A percentile compares a stretch with the other conserved stretches of the same genome.
Conservation (phyloP, 495 filamentous ascomycete genomes). For the Neurospora sp. region DNA sequence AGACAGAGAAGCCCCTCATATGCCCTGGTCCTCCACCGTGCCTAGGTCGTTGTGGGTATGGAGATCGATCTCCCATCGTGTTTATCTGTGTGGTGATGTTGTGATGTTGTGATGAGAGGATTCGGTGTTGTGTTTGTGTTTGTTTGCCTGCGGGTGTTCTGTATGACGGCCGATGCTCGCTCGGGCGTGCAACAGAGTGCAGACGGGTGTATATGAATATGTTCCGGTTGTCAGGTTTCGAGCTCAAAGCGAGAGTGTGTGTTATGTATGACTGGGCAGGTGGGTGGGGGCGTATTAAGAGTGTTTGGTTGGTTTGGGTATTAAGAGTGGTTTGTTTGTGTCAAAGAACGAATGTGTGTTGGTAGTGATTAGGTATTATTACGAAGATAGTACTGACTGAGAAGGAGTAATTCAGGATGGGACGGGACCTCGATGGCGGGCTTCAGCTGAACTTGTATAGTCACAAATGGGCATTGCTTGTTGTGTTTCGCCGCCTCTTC, state of each 20-base stretch:
- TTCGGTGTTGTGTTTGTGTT: not conserved
- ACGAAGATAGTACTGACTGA: not conserved
- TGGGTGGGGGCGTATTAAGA: not conserved
- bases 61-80: not conserved
- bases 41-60: not conserved
- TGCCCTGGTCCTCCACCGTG: not conserved
- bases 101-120: not conserved
- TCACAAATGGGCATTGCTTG: not conserved
- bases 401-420: not conserved
- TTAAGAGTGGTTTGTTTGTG: not conserved
- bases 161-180: not conserved
- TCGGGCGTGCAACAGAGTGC: not conserved
- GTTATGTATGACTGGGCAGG: not conserved
- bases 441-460: not conserved
- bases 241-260: not conserved
- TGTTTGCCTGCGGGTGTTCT: not conserved
- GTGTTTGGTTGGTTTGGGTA: not conserved
- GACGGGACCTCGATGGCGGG: not conserved
- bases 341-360: not conserved
- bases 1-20: conserved; percentile 2
- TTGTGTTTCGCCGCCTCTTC: not conserved
- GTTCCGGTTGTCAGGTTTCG: not conserved
- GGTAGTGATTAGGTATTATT: not conserved
- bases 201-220: not conserved
- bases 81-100: not conserved